Evolutionary conservation across 495 filamentous ascomycete genomes (phyloP), one percentile per base, ranked within the genome.

Genomic region (Hypomontagnella submonticulosa): DNA sequence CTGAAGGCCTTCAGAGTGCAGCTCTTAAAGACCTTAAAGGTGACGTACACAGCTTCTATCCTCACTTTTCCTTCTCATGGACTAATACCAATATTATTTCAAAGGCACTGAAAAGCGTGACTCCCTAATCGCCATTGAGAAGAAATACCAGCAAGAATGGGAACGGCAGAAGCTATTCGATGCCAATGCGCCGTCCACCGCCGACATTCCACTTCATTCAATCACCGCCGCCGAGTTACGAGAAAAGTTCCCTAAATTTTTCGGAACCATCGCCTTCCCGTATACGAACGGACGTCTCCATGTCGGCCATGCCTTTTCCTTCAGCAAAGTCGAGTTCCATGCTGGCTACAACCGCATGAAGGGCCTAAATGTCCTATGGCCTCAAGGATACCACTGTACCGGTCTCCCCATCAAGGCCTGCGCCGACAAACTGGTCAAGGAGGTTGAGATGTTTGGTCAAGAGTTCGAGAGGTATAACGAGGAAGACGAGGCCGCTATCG

Each of bases 401-500:
- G 95, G 95, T 73, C 94, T 99, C 87, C 93, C 95, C 4, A 98
- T 99, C 80, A 97, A 97, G 76, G 93, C 95, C 4, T 96, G 91
- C 72, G 94, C 95, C 20, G 95, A 99, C 78, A 98, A 97, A 79
- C 87, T 99, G 34, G 82, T 83, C 44, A 89, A 94, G 53, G 96
- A 99, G 73, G 85, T 97, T 12, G 85, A 91, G 77, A 82, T 91
- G 79, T 99, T 99, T 74, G 96, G 95, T 18, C 77, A 88, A 72
- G 86, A 91, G 69, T 99, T 99, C 67, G 90, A 94, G 75, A 76
- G 83, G 11, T 93, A 90, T 72, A 87, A 87, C 53, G 85, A 86
- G 55, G 81, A 82, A 10, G 84, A 85, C 18, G 80, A 83, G 23
- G 75, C 71, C 6, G 69, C 67, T 20, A 37, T 46, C 20, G 63